phyloP scores from a whole-genome alignment of 805 yeast species.

The Starmerella sp. region DNA sequence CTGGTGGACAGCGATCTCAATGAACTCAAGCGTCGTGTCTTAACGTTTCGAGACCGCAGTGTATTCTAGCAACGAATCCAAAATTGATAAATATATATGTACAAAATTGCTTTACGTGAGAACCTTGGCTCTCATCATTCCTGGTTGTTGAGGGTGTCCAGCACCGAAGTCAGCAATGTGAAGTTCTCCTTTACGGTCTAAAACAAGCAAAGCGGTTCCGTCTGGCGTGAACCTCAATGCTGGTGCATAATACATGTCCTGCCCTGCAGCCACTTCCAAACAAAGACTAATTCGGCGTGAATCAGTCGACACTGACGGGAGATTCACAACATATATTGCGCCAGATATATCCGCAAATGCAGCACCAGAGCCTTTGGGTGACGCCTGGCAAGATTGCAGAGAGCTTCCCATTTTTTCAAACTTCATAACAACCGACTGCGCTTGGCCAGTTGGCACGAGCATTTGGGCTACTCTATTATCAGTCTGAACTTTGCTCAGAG shows the following conservation, averaged over 20 bases:
- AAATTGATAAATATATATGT: not conserved
- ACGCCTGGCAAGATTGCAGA: constrained; percentile 60
- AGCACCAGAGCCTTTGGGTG: constrained; percentile 78
- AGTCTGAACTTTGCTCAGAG: not conserved
- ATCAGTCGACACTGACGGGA: constrained; percentile 37
- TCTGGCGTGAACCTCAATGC: constrained; percentile 62
- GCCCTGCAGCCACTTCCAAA: constrained; percentile 70
- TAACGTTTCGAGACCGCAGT: constrained; percentile 1
- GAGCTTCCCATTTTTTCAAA: constrained; percentile 72
- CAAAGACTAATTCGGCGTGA: constrained; percentile 49
- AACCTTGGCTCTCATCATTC: constrained; percentile 27
- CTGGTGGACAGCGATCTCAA: constrained; percentile 26
- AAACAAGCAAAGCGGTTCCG: constrained; percentile 64
- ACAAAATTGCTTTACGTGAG: constrained; percentile 9
- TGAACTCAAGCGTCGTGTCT: constrained; percentile 19
- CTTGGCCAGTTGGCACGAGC: constrained; percentile 31
- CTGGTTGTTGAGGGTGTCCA: constrained; percentile 52
- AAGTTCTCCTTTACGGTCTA: constrained; percentile 73
- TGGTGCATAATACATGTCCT: constrained; percentile 65
- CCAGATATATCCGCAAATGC: constrained; percentile 77
- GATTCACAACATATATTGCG: constrained; percentile 52
- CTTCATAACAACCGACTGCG: constrained; percentile 49
- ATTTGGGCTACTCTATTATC: constrained; percentile 6
- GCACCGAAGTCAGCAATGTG: constrained; percentile 81
- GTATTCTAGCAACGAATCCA: not conserved